Evolutionary conservation across 306 rosid species (phyloP).

Genomic region (Pachyrhizus erosus): DNA sequence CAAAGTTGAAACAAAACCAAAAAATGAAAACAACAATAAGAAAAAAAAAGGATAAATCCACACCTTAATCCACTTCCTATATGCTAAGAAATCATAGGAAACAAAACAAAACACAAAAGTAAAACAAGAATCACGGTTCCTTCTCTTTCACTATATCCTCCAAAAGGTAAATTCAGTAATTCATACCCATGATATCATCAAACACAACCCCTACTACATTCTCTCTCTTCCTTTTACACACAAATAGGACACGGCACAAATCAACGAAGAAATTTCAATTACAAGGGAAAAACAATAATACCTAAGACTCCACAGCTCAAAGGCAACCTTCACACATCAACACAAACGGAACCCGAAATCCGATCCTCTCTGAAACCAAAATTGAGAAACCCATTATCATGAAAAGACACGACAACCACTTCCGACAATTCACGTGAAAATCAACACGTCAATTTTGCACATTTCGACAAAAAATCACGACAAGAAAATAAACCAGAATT

Average conservation of each 20-base stretch:
- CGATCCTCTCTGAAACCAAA: slow-evolving; percentile 50
- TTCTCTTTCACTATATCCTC: slow-evolving; percentile 4
- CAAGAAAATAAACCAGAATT: background rate
- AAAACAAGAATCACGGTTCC: slow-evolving; percentile 28
- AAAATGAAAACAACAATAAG: slow-evolving; percentile 1
- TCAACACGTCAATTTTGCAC: slow-evolving; percentile 35
- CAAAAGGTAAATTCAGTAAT: slow-evolving; percentile 42
- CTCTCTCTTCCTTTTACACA: slow-evolving; percentile 15
- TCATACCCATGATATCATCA: slow-evolving; percentile 32
- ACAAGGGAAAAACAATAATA: background rate
- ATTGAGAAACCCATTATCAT: slow-evolving; percentile 12
- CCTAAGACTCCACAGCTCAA: slow-evolving; percentile 59
- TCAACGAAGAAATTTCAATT: slow-evolving; percentile 38
- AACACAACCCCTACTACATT: slow-evolving; percentile 11
- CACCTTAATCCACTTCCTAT: slow-evolving; percentile 29
- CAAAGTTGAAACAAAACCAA: background rate
- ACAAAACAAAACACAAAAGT: slow-evolving; percentile 12
- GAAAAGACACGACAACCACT: slow-evolving; percentile 16
- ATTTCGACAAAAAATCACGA: slow-evolving; percentile 23
- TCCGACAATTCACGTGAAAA: slow-evolving; percentile 13
- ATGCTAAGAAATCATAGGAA: slow-evolving; percentile 4
- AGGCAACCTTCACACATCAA: slow-evolving; percentile 54
- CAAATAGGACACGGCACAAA: slow-evolving; percentile 34
- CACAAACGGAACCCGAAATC: slow-evolving; percentile 33
- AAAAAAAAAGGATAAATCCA: background rate